Evolutionary conservation across 1,284 basidiomycete genomes (phyloP), one percentile per base, ranked within the genome.

Genomic region (Uromyces viciae-fabae): DNA sequence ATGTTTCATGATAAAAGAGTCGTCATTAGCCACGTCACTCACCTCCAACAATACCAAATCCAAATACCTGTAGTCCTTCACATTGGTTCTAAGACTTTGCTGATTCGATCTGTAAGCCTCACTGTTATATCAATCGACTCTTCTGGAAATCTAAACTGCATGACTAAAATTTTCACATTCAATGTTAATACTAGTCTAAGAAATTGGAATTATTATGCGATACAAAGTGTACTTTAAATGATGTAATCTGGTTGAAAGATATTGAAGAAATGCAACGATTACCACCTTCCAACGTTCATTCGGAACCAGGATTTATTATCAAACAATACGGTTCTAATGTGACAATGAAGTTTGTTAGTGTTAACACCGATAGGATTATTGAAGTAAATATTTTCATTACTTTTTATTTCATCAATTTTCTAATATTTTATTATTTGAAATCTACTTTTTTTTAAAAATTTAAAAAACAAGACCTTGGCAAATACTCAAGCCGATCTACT

Each of bases 201-300:
- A 69, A 82, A 54, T 83, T 86, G 62, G 58, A 43, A 5, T 31
- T 78, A 36, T 56, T 68, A 22, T 62, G 52, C 62, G 60, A 80
- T 72, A 81, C 83, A 69, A 83, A 79, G 40, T 81, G 85, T 82
- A 76, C 83, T 0, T 64, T 87, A 43, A 85, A 85, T 52, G 85
- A 85, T 36, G 83, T 86, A 40, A 84, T 83, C 19, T 85, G 86
- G 68, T 84, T 84, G 17, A 93, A 92, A 84, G 92, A 94, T 81
- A 87, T 95, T 40, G 77, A 80, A 42, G 77, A 80, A 42, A 80
- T 89, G 95, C 83, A 86, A 94, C 69, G 94, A 95, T 84, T 92
- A 92, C 86, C 77, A 3, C 69, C 77, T 19, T 80, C 77, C 14
- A 80, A 73, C 36, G 69, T 80, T 2, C 77, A 80, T 52, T 58